Evolutionary conservation across 306 rosid species (phyloP).

Genomic region (Pueraria montana): DNA sequence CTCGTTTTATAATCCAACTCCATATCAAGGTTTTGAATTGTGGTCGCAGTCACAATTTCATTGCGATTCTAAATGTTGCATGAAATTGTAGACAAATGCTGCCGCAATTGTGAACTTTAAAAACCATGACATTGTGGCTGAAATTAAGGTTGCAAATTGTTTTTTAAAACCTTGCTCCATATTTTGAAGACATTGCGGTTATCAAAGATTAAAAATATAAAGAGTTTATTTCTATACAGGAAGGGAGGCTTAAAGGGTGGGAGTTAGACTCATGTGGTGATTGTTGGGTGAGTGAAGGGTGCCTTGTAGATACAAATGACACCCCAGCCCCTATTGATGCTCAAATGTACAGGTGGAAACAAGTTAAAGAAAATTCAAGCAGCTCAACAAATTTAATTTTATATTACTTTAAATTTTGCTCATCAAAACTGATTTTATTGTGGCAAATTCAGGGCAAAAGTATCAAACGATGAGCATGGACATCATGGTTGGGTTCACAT

Average conservation of each 20-base stretch:
- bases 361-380: neutral
- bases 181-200: neutral
- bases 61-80: too few species aligned
- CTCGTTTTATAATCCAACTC: too few species aligned
- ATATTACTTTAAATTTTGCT: neutral
- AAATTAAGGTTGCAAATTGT: too few species aligned
- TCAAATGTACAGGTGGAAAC: slow-evolving; percentile 82
- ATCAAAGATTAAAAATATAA: neutral
- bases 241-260: slow-evolving; percentile 88
- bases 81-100: too few species aligned
- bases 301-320: slow-evolving; percentile 79
- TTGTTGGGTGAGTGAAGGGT: slow-evolving; percentile 97
- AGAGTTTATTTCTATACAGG: slow-evolving; percentile 52
- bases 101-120: too few species aligned
- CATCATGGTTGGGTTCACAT: slow-evolving; percentile 85
- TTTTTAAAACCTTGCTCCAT: neutral
- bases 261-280: slow-evolving; percentile 88
- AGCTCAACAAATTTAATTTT: neutral
- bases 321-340: slow-evolving; percentile 80
- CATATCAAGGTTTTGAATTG: too few species aligned
- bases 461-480: slow-evolving; percentile 66
- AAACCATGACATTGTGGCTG: neutral
- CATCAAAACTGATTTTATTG: neutral
- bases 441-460: slow-evolving; percentile 69
- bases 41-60: too few species aligned